Percentiles rank a stretch among this genome's conserved stretches.
Evolutionary conservation across 73 alveolate genomes (phyloP).

Genomic region (Paramecium octaurelia): DNA sequence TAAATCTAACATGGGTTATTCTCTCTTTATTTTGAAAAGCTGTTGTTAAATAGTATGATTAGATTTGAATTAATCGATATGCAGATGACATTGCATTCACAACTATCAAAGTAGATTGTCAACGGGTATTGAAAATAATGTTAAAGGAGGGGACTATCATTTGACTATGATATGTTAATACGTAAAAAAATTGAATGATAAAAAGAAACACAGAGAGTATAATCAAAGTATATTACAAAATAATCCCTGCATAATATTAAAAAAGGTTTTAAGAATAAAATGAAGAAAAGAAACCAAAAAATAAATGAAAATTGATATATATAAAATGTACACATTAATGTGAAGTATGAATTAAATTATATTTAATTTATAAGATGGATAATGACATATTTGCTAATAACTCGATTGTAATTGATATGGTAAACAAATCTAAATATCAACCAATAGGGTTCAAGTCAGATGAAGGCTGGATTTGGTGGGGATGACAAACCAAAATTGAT

Average conservation of each 20-base stretch:
- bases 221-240: not conserved
- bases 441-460: conserved; percentile 35
- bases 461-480: conserved; percentile 49
- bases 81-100: no score
- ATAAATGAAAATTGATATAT: not conserved
- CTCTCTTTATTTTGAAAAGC: no score
- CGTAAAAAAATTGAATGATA: not conserved
- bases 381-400: conserved; percentile 40
- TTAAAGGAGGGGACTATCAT: no score
- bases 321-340: not conserved
- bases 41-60: no score
- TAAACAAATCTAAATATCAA: not conserved
- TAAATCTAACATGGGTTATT: no score
- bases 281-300: not conserved
- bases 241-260: not conserved
- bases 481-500: conserved; percentile 36
- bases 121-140: no score
- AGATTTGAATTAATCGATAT: no score
- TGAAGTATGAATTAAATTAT: not conserved
- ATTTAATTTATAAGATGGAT: not conserved
- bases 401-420: conserved; percentile 22
- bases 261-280: not conserved
- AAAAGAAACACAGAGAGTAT: not conserved
- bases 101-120: no score
- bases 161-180: no score